Evolutionary conservation across 2,329 filamentous ascomycete genomes (phyloP).

Genomic region (Westerdykella ornata): DNA sequence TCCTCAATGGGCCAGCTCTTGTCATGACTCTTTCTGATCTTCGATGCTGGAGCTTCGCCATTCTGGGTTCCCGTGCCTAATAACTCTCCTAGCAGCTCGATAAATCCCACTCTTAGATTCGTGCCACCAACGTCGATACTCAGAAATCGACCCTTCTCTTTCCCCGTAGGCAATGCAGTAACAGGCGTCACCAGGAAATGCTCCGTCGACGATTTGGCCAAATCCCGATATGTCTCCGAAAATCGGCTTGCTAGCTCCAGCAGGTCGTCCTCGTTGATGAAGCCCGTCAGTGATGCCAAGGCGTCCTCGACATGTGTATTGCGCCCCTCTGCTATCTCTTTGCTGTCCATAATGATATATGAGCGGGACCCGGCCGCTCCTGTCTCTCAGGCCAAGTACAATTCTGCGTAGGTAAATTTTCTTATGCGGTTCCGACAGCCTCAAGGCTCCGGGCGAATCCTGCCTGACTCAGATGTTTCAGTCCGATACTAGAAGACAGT

Average conservation of each 20-base stretch:
- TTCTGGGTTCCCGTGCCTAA: constrained; percentile 26
- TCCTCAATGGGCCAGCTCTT: constrained; percentile 68
- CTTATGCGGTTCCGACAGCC: too few relatives aligned
- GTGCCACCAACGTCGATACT: constrained; percentile 54
- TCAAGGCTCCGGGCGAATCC: too few relatives aligned
- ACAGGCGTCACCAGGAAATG: constrained; percentile 39
- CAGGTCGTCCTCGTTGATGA: constrained; percentile 26
- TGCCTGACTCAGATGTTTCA: too few relatives aligned
- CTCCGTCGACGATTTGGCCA: constrained; percentile 32
- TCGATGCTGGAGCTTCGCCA: constrained; percentile 18
- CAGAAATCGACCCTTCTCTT: constrained; percentile 57
- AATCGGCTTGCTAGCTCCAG: constrained; percentile 32
- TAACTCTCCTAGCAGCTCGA: constrained; percentile 52
- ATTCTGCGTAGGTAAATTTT: too few relatives aligned
- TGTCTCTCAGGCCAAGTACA: too few relatives aligned
- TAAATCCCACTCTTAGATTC: constrained; percentile 61
- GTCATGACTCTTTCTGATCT: constrained; percentile 57
- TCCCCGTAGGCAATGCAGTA: constrained; percentile 43
- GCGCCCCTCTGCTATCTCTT: background rate
- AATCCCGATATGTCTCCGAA: constrained; percentile 30
- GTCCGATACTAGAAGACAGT: too few relatives aligned
- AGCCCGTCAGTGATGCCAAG: constrained; percentile 29
- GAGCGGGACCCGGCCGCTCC: too few relatives aligned
- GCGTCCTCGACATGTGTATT: constrained; percentile 7
- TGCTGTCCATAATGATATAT: too few relatives aligned